Evolutionary conservation across 176 grass and related monocot genomes (phyloP), one percentile per base, ranked within the genome.

Genomic region (Dactylis glomerata): DNA sequence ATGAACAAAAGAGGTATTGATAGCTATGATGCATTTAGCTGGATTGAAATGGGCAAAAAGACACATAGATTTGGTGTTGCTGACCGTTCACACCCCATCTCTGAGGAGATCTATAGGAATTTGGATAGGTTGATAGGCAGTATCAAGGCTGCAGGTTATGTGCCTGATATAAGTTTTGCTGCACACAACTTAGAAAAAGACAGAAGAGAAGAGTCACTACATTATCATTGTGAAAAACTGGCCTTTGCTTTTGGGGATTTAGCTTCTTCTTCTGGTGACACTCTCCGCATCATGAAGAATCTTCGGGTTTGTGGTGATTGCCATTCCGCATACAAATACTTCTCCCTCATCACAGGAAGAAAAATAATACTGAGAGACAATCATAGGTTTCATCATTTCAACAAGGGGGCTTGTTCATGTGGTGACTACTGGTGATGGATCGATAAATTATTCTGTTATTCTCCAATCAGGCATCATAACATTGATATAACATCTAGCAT

Each of bases 171-270:
- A 58, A 89, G 77, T 84, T 85, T 89, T 84, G 79, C 82, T 17
- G 59, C 69, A 59, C 82, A 77, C 62, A 84, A 69, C 45, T 50
- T 76, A 45, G 49, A 76, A 24, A 74, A 76, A 7, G 22, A 49
- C 68, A 66, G 38, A 61, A 89, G 82, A 67, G 83, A 77, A 76
- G 77, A 89, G 57, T 89, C 82, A 23, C 69, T 85, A 31, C 58
- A 58, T 79, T 81, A 82, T 76, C 87, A 89, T 71, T 85, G 87
- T 24, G 82, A 89, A 73, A 89, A 89, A 31, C 47, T 89, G 70
- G 77, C 87, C 4, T 89, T 89, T 61, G 82, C 82, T 81, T 89
- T 89, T 59, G 82, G 87, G 36, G 87, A 89, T 52, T 65, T 89
- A 49, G 44, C 23, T 50, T 22, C 82, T 62, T 61, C 77, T 81